phyloP scores from a whole-genome alignment of 495 filamentous ascomycete genomes.

The Hypoxylon rickii region DNA sequence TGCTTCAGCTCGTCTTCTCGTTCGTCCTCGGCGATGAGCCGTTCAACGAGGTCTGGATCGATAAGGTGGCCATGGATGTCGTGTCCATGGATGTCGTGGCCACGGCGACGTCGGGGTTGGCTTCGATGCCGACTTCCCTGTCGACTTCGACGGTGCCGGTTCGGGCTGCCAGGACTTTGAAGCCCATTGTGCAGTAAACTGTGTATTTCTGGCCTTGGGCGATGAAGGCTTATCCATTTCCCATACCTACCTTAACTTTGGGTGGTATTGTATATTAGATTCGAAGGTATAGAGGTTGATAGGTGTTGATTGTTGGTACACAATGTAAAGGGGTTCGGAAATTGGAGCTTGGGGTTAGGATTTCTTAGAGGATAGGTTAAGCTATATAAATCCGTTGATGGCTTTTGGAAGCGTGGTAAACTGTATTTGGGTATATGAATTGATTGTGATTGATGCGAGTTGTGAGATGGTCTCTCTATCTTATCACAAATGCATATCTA shows the following conservation, averaged over 20 bases:
- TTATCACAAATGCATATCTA: too few species aligned
- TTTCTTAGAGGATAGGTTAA: too few species aligned
- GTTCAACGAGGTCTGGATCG: conserved; percentile 27
- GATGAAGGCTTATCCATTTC: too few species aligned
- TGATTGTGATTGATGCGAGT: too few species aligned
- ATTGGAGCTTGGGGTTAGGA: too few species aligned
- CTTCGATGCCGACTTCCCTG: neutral
- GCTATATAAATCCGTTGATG: too few species aligned
- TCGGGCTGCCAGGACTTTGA: neutral
- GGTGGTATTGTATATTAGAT: too few species aligned
- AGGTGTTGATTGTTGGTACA: neutral
- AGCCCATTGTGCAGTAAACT: neutral
- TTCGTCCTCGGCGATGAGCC: conserved; percentile 15
- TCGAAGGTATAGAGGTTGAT: neutral
- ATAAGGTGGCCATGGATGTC: conserved; percentile 21
- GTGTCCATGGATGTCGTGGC: neutral
- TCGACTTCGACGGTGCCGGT: neutral
- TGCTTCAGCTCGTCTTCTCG: conserved; percentile 26
- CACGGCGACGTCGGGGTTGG: neutral
- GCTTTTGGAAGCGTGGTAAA: too few species aligned
- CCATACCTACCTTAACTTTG: too few species aligned
- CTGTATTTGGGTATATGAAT: too few species aligned
- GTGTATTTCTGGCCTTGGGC: neutral
- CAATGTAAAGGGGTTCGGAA: too few species aligned
- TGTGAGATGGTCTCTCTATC: too few species aligned